Evolutionary conservation across 805 yeast genomes (phyloP).

Genomic region (Torulaspora franciscae): DNA sequence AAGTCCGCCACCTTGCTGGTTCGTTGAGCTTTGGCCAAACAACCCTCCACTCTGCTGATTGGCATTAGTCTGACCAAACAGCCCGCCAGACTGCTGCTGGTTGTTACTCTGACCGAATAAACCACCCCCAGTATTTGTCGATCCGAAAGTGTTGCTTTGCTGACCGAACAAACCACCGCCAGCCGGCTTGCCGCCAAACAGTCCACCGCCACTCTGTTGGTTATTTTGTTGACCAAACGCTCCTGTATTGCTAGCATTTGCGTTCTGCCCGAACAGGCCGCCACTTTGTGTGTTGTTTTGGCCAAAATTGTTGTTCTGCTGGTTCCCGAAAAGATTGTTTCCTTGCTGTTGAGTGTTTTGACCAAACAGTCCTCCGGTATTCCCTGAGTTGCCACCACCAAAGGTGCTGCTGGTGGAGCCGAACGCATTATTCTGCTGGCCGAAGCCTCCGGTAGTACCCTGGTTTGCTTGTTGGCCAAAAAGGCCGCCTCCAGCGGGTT

Average conservation of each 20-base stretch:
- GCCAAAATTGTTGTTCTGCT: conserved; percentile 28
- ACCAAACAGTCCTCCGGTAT: conserved; percentile 44
- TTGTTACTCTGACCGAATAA: conserved; percentile 35
- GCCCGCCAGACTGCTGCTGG: conserved; percentile 31
- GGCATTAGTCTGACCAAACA: conserved; percentile 38
- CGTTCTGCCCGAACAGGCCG: conserved; percentile 34
- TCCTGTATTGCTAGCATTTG: conserved; percentile 29
- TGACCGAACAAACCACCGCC: conserved; percentile 38
- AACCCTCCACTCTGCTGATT: conserved; percentile 37
- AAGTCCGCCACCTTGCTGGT: conserved; percentile 21
- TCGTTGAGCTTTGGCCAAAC: conserved; percentile 39
- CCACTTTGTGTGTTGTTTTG: conserved; percentile 19
- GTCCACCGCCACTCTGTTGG: conserved; percentile 23
- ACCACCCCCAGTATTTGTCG: conserved; percentile 16
- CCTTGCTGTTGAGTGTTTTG: conserved; percentile 23
- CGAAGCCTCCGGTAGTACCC: conserved; percentile 20
- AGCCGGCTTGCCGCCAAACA: conserved; percentile 38
- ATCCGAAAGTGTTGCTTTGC: conserved; percentile 10
- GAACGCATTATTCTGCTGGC: conserved; percentile 17
- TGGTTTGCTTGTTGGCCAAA: conserved; percentile 26
- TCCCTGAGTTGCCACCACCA: conserved; percentile 36
- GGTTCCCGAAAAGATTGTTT: conserved; percentile 45
- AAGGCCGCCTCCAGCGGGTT: conserved; percentile 29
- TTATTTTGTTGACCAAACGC: conserved; percentile 31
- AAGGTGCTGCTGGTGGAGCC: conserved; percentile 28